Evolutionary conservation across 1,139 yeast genomes (phyloP), one percentile per base, ranked within the genome.

Genomic region (Pichia sp.): DNA sequence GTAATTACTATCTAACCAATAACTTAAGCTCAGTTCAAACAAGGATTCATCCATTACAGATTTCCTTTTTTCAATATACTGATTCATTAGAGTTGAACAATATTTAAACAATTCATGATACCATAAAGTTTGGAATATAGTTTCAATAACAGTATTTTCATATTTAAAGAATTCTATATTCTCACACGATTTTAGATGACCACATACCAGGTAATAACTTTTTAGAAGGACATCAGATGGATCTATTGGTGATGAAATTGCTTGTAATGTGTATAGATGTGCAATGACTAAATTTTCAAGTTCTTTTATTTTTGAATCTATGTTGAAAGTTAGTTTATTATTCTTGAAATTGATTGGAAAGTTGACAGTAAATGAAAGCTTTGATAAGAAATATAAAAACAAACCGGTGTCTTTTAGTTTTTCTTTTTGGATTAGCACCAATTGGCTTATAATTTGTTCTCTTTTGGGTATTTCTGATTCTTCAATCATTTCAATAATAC

Each of bases 381-480:
- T 53, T 1, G 65, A 61, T 3, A 62, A 51, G 35, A 62, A 59
- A 39, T 50, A 60, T 5, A 61, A 46, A 40, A 63, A 61, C 13
- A 62, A 42, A 0, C 66, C 65, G 16, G 60, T 59, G 42, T 63
- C 67, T 22, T 46, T 51, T 4, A 61, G 25, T 1, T 47, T 48
- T 25, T 51, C 51, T 35, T 60, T 61, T 15, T 45, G 40, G 7
- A 45, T 40, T 3, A 61, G 30, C 16, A 64, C 56, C 9, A 58
- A 43, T 7, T 48, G 47, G 12, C 62, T 54, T 2, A 61, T 52
- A 0, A 55, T 15, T 1, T 48, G 37, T 15, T 55, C 50, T 40
- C 51, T 58, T 8, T 4, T 48, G 29, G 3, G 44, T 25, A 12
- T 42, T 30, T 20, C 43, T 45, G 16, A 32, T 6, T 54, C 47